phyloP scores from a whole-genome alignment of 306 rosid genomes.

The Gastrolobium villosum region DNA sequence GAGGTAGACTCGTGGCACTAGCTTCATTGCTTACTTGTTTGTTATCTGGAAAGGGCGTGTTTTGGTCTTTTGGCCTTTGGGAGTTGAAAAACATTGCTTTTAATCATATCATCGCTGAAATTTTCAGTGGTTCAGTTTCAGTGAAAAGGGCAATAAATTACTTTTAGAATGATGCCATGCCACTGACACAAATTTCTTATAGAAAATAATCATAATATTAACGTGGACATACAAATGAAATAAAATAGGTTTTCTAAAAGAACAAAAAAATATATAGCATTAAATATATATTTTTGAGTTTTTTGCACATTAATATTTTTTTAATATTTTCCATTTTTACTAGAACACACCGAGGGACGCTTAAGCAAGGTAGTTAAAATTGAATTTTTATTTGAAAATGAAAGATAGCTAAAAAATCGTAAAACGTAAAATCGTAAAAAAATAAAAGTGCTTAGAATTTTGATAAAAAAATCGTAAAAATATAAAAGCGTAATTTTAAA shows the following conservation, averaged over 20 bases:
- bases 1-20: conserved; percentile 12
- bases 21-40: conserved; percentile 21
- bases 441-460: no score
- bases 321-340: no score
- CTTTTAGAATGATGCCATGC: conserved; percentile 29
- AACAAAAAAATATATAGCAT: neutral
- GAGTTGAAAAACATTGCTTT: conserved; percentile 31
- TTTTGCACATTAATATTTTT: no score
- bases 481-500: no score
- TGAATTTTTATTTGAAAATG: no score
- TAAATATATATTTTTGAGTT: neutral
- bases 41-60: conserved; percentile 20
- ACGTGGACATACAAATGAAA: neutral
- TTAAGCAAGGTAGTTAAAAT: no score
- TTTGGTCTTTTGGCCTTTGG: conserved; percentile 43
- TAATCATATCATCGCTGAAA: conserved; percentile 21
- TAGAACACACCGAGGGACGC: no score
- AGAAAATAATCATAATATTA: neutral
- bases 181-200: conserved; percentile 25
- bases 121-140: conserved; percentile 24
- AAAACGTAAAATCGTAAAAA: no score
- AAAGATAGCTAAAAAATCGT: no score
- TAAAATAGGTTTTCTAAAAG: neutral
- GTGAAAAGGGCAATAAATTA: conserved; percentile 19
- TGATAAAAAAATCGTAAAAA: no score